These are phyloP conservation scores for Omphalea diandra DNA, from an alignment of 441 rosid genomes.

Conservation along the genomic window DNA sequence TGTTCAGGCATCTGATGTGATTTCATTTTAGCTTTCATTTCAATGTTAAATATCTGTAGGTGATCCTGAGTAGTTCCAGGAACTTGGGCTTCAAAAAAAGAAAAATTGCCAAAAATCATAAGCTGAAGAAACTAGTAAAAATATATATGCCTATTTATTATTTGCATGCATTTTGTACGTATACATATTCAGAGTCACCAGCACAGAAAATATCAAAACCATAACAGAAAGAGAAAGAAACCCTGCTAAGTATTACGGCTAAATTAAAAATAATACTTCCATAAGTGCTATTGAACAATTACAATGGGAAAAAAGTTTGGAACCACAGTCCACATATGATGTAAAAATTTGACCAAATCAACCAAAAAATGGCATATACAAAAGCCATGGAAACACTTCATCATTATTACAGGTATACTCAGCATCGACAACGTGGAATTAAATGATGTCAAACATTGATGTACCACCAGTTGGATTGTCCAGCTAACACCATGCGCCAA, in stretches of 20 bases:
- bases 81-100: conserved; percentile 73
- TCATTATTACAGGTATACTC: no score
- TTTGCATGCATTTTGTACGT: no score
- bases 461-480: no score
- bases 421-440: no score
- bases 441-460: no score
- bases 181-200: no score
- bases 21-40: conserved; percentile 92
- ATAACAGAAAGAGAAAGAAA: background rate
- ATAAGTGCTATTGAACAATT: background rate
- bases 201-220: background rate
- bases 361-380: background rate
- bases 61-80: conserved; percentile 99
- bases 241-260: no score
- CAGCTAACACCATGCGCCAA: no score
- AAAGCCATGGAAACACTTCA: background rate
- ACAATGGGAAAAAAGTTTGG: background rate
- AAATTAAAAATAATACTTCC: no score
- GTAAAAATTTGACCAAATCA: background rate
- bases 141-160: no score
- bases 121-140: conserved; percentile 6
- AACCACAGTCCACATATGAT: background rate
- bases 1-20: conserved; percentile 99
- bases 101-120: conserved; percentile 2
- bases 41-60: conserved; percentile 97